Evolutionary conservation across 208 protist genomes (phyloP).

Genomic region (Crithidia fasciculata): DNA sequence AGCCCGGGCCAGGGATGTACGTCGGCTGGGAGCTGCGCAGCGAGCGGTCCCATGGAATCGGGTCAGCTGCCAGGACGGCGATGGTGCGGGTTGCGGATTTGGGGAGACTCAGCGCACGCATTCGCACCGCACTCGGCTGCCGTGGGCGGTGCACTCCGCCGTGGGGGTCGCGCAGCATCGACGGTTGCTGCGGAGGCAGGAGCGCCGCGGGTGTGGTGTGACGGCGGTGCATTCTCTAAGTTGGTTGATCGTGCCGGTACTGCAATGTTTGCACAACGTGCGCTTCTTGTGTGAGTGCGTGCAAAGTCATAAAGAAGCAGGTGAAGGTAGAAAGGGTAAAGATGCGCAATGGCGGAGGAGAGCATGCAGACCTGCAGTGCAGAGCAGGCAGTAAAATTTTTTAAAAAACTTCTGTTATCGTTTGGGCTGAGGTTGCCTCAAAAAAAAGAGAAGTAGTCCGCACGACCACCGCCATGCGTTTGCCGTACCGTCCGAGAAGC

Average conservation of each 20-base stretch:
- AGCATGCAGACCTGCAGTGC: too few species aligned
- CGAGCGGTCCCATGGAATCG: slow-evolving; percentile 26
- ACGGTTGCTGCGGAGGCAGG: background rate
- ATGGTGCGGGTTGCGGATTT: background rate
- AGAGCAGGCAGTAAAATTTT: too few species aligned
- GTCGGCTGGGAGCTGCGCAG: slow-evolving; percentile 24
- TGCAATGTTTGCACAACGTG: background rate
- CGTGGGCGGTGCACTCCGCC: background rate
- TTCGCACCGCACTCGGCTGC: background rate
- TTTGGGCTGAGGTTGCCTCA: too few species aligned
- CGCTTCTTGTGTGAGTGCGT: background rate
- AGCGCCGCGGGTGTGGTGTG: background rate
- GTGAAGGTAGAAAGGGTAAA: too few species aligned
- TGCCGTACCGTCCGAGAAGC: too few species aligned
- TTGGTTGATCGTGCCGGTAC: background rate
- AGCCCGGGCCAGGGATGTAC: slow-evolving; percentile 2
- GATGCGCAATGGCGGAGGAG: too few species aligned
- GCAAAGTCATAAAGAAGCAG: too few species aligned
- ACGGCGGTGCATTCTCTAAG: slow-evolving; percentile 4
- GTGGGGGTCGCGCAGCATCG: background rate
- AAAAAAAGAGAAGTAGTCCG: too few species aligned
- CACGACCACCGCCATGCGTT: too few species aligned
- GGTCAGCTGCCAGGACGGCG: background rate
- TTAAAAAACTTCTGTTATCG: too few species aligned
- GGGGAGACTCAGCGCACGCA: slow-evolving; percentile 13